Base-by-base conservation (phyloP, 345 rosid species). In the Corchorus olitorius region DNA sequence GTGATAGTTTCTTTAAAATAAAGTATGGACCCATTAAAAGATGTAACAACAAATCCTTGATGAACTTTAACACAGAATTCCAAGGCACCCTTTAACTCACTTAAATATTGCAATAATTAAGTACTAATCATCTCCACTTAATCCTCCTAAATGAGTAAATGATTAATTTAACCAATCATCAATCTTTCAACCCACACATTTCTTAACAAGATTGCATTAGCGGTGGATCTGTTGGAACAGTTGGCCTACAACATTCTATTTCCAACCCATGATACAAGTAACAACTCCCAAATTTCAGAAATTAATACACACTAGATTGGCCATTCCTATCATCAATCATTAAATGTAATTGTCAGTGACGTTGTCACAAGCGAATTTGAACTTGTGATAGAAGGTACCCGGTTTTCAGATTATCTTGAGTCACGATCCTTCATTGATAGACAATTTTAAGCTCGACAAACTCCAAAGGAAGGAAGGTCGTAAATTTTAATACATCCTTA, bases 21-120 rank as follows among this genome's bases (percentile, higher is more conserved):
- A 69, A 69, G 73, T 55, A 50, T 69, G 73, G 59, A 15, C 45
- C 59, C 73, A 16, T 69, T 16, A 17, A 50, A 50, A 33, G 59
- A 50, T 69, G 73, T 16, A 49, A 49, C 14, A 49, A 8, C 73
- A 69, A 69, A 15, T 69, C 22, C 43, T 69, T 50, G 0, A 50
- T 33, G 0, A 27, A 49, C 58, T 49, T 68, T 50, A 19, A 58
- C 52, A 37, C 48, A 53, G 48, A 70, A 53, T 8, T 70, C 53
- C 34, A 55, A 55, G 27, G 54, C 75, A 15, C 64, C 0, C 59
- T 69, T 50, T 8, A 49, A 22, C 17, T 48, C 12, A 22, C 8
- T 48, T 49, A 17, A 68, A 52, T 68, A 61, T 14, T 7, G 48
- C 48, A 67, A 68, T 68, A 48, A 67, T 48, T 27, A 12, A 12